Evolutionary conservation across 768 basidiomycete genomes (phyloP).

Genomic region (Mycena leptocephala): DNA sequence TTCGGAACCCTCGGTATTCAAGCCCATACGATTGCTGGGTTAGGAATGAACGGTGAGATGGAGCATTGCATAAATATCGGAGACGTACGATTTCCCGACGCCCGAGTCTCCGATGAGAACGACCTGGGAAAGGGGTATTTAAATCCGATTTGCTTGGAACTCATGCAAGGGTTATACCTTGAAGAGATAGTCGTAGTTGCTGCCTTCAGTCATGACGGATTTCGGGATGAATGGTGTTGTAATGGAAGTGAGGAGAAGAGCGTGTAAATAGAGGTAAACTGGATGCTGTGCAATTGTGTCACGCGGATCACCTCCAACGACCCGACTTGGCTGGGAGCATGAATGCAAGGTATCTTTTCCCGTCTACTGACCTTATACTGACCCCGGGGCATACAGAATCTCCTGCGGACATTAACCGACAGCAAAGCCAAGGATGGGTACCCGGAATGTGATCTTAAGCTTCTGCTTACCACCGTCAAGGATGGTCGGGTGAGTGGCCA

Average conservation of each 20-base stretch:
- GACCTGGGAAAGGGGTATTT: slow-evolving; percentile 69
- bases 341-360: slow-evolving; percentile 56
- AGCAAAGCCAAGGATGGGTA: slow-evolving; percentile 76
- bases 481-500: slow-evolving; percentile 83
- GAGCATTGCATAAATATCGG: slow-evolving; percentile 23
- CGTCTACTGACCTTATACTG: slow-evolving; percentile 21
- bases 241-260: not conserved
- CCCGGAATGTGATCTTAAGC: slow-evolving; percentile 82
- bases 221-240: slow-evolving; percentile 12
- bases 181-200: slow-evolving; percentile 99
- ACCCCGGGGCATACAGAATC: slow-evolving; percentile 83
- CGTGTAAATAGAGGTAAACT: slow-evolving; percentile 6
- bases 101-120: slow-evolving; percentile 99
- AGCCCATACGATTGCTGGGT: slow-evolving; percentile 52
- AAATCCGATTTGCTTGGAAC: not conserved
- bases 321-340: slow-evolving; percentile 53
- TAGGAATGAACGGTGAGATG: not conserved
- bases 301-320: too few species aligned
- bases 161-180: slow-evolving; percentile 72
- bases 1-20: not conserved
- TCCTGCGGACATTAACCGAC: slow-evolving; percentile 89
- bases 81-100: slow-evolving; percentile 98
- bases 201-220: slow-evolving; percentile 86
- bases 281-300: not conserved
- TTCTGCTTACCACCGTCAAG: slow-evolving; percentile 89